Evolutionary conservation across 805 yeast species (phyloP), one percentile per base, ranked within the genome.

Genomic region (Nakazawaea pomicola): DNA sequence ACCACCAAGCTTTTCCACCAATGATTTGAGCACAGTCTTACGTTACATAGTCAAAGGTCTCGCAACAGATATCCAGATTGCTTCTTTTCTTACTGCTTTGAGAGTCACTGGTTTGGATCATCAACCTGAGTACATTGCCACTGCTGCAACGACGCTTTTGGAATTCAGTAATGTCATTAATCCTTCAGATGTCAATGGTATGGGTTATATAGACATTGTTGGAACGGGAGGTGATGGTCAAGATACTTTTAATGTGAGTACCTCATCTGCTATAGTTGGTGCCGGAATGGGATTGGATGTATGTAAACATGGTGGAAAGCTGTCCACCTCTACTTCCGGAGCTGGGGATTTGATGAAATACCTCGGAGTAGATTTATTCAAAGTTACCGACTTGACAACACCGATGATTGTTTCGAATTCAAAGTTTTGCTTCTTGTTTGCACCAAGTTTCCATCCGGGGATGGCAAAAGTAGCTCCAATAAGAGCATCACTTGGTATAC

Each of bases 151-250:
- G 16, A 79, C 93, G 2, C 75, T 91, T 19, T 64, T 85, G 46
- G 76, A 77, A 51, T 81, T 72, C 50, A 79, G 93, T 6, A 73
- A 72, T 36, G 50, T 67, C 9, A 74, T 87, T n/a, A 64, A 70
- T 8, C 57, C 69, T 2, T 52, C 61, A 6, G 50, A 54, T 1
- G 72, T 75, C 11, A 74, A 72, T 29, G 52, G 63, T 1, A 61
- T 58, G 1, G 83, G 83, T 0, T 83, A 74, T 50, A 70, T 83
- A 5, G 99, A 93, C 59, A 86, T 93, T 23, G 99, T 93, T 5
- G 99, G 99, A 1, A 93, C 99, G 0, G 99, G 99, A 20, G 99
- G 99, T 12, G 99, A 93, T 57, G 96, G 96, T 2, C 96, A 93
- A 56, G 83, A 93, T 57, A 93, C 99, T 0, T 93, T 93, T 66